Base-by-base conservation (phyloP, 371 early-diverging fungal genomes). In the Mortierella sp. region DNA sequence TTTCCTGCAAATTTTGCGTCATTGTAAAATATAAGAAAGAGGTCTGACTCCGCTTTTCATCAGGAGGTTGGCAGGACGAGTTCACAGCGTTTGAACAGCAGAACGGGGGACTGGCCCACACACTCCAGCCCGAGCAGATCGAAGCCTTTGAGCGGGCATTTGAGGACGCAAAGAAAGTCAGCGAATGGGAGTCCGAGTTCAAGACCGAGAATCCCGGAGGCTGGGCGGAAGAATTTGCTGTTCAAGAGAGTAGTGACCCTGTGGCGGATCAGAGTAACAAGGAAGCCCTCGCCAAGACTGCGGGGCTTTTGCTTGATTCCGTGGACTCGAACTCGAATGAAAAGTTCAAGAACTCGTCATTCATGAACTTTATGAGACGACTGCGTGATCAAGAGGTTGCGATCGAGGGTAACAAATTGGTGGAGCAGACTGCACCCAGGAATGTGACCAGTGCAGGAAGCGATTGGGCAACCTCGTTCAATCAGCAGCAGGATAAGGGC, bases 281-380 rank as follows among this genome's bases (percentile, higher is more conserved):
- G 75, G 81, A 82, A 28, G 92, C 91, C 8, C 84, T 97, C 21
- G 91, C 96, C 3, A 85, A 86, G 52, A 93, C 95, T 2, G 99
- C 99, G 5, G 93, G 90, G 12, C 82, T 91, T 72, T 82, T 97
- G 14, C 68, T 97, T 11, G 90, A 93, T 47, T 86, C 92, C 7
- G 92, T 97, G 6, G 86, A 89, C 49, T 79, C 76, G 14, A 84
- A 92, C 5, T 78, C 84, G 51, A 96, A 96, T 50, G 95, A 97
- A 21, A 97, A 97, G 76, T 95, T 98, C 70, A 92, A 92, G 68
- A 85, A 92, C 50, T 97, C 96, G 5, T 89, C 92, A 46, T 98
- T 98, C 66, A 79, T 97, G 84, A 84, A 85, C 21, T 86, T 98
- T 70, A 96, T 98, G 95, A 85, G 93, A 44, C 86, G 93, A 57